phyloP scores from a whole-genome alignment of 345 rosid genomes.

The Hibiscus mutabilis region DNA sequence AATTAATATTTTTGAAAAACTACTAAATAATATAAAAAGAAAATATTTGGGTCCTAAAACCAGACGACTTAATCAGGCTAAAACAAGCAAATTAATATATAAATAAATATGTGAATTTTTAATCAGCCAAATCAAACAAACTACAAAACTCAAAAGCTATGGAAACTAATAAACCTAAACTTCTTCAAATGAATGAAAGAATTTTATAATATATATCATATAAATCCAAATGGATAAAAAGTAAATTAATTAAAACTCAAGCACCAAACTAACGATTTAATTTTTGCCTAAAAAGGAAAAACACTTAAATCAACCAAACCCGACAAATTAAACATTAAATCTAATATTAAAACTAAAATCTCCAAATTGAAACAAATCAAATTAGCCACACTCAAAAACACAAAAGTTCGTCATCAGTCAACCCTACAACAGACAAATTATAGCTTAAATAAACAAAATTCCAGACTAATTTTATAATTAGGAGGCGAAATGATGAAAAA shows the following conservation, averaged over 20 bases:
- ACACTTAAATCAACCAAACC: neutral
- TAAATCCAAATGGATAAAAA: neutral
- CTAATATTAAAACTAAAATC: neutral
- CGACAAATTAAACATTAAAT: neutral
- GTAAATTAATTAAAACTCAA: no score
- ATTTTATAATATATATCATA: neutral
- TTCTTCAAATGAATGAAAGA: no score
- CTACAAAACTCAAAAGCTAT: neutral
- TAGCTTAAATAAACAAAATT: no score
- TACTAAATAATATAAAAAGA: neutral
- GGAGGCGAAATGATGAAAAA: no score
- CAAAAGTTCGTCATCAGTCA: no score
- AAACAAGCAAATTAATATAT: neutral
- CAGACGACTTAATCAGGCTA: neutral
- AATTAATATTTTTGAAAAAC: neutral
- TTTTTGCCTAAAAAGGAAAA: neutral
- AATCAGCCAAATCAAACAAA: conserved; percentile 4
- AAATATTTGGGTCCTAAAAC: no score
- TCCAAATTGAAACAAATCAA: neutral
- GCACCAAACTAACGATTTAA: neutral
- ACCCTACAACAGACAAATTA: no score
- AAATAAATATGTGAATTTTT: neutral
- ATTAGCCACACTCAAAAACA: no score
- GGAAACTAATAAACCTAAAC: neutral
- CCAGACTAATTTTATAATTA: no score